These are phyloP conservation scores for Corylus avellana DNA, from an alignment of 306 rosid genomes.

Conservation along the genomic window DNA sequence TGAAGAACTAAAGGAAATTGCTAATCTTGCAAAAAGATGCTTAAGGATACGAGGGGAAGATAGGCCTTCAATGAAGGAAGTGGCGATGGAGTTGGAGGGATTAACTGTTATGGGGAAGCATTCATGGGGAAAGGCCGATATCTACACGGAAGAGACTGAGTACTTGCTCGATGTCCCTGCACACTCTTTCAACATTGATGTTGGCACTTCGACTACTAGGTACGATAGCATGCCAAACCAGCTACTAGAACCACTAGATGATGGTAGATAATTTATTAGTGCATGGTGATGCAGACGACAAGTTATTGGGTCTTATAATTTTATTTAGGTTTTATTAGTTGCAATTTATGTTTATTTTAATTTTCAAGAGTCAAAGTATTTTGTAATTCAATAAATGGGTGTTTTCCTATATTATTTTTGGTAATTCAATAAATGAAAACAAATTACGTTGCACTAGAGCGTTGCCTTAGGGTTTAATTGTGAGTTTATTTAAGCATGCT, in stretches of 20 bases:
- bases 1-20: conserved; percentile 40
- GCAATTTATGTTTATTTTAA: too few relatives aligned
- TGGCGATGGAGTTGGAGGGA: conserved; percentile 49
- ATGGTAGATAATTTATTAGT: not conserved
- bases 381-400: too few relatives aligned
- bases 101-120: conserved; percentile 16
- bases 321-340: too few relatives aligned
- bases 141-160: conserved; percentile 15
- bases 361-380: too few relatives aligned
- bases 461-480: too few relatives aligned
- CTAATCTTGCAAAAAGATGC: conserved; percentile 35
- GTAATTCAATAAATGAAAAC: too few relatives aligned
- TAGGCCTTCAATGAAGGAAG: conserved; percentile 60
- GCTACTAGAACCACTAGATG: not conserved
- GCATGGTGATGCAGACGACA: too few relatives aligned
- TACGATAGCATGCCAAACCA: conserved; percentile 3
- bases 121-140: conserved; percentile 12
- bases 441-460: too few relatives aligned
- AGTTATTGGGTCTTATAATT: too few relatives aligned
- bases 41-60: conserved; percentile 46
- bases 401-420: too few relatives aligned
- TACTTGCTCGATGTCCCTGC: not conserved
- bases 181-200: not conserved
- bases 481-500: too few relatives aligned
- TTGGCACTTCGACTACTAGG: not conserved